Evolutionary conservation across 305 asterid genomes (phyloP).

Genomic region (Lippia alba): DNA sequence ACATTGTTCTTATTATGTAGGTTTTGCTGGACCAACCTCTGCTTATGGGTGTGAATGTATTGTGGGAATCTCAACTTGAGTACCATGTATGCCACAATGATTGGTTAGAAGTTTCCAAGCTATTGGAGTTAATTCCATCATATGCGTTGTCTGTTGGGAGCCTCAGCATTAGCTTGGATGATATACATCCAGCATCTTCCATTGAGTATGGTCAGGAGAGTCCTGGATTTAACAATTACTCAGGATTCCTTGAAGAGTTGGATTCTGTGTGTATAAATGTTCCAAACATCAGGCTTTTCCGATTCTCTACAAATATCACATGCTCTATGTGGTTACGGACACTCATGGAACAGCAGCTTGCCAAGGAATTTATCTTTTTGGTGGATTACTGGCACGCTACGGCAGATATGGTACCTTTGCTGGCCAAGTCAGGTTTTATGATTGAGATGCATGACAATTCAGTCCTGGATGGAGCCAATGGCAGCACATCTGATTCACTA

Average conservation of each 20-base stretch:
- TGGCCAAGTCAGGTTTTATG: constrained; percentile 87
- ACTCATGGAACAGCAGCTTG: constrained; percentile 90
- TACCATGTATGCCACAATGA: constrained; percentile 88
- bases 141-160: constrained; percentile 75
- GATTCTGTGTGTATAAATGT: constrained; percentile 74
- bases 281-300: constrained; percentile 68
- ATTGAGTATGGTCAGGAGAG: constrained; percentile 55
- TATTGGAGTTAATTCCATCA: constrained; percentile 80
- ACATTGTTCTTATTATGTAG: constrained; percentile 56
- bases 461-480: constrained; percentile 51
- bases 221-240: constrained; percentile 57
- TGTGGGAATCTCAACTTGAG: constrained; percentile 99
- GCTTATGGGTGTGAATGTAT: constrained; percentile 87
- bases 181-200: constrained; percentile 52
- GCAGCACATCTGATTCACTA: constrained; percentile 58
- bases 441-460: constrained; percentile 45
- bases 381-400: constrained; percentile 79
- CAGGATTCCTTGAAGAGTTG: constrained; percentile 73
- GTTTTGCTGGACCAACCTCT: constrained; percentile 92
- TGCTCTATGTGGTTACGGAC: constrained; percentile 78
- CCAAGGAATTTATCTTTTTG: constrained; percentile 70
- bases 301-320: constrained; percentile 57
- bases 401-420: constrained; percentile 73
- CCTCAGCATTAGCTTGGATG: constrained; percentile 76
- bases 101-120: constrained; percentile 86